Conservation (phyloP, 768 basidiomycete genomes). For the Lentinula detonsa region DNA sequence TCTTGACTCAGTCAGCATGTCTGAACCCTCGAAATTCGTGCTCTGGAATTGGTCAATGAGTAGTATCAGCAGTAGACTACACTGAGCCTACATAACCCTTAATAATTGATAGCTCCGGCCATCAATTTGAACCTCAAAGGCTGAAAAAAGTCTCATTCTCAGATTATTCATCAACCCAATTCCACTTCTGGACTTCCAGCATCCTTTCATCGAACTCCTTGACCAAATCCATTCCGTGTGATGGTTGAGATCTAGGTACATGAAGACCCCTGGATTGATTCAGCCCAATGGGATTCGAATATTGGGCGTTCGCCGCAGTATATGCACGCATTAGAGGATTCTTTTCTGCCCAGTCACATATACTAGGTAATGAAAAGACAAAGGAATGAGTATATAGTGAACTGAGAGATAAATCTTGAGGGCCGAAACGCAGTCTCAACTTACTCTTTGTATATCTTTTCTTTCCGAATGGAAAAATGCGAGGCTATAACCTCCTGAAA, state of each 20-base stretch:
- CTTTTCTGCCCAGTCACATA: conserved; percentile 25
- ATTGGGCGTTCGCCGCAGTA: background rate
- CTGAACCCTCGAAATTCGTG: too few species aligned
- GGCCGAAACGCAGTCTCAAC: conserved; percentile 10
- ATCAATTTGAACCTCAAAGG: background rate
- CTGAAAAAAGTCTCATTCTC: background rate
- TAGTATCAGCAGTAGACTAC: background rate
- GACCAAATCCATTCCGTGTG: conserved; percentile 25
- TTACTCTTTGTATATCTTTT: conserved; percentile 37
- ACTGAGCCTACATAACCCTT: too few species aligned
- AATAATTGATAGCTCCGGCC: background rate
- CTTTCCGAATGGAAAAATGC: conserved; percentile 37
- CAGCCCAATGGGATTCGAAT: background rate
- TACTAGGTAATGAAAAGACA: conserved; percentile 15
- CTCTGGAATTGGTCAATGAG: too few species aligned
- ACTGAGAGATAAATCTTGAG: background rate
- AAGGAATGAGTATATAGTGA: background rate
- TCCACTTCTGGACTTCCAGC: background rate
- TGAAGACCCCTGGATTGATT: background rate
- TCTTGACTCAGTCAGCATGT: too few species aligned
- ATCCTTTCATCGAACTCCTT: conserved; percentile 33
- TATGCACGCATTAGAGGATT: conserved; percentile 23
- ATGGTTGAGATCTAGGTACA: background rate
- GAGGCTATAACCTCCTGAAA: conserved; percentile 42
- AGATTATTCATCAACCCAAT: background rate